Percentiles rank a stretch among this genome's conserved stretches.
These are phyloP conservation scores for Daphne laureola DNA, from an alignment of 441 rosid species.

Conservation along the genomic window DNA sequence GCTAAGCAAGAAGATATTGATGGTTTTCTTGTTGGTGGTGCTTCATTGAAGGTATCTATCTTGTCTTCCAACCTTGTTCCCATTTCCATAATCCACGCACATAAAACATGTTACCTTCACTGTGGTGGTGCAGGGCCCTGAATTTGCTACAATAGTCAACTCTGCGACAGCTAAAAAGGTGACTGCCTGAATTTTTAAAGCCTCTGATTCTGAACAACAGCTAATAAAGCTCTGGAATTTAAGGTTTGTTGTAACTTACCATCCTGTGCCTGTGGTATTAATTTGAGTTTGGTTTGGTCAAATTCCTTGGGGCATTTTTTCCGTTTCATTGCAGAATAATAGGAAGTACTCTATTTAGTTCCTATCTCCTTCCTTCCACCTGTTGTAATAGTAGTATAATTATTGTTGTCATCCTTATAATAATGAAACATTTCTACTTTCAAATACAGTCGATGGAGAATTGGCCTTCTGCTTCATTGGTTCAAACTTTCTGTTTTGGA, in stretches of 20 bases:
- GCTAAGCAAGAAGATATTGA: slow-evolving; percentile 94
- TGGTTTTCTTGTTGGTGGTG: slow-evolving; percentile 98
- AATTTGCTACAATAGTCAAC: slow-evolving; percentile 90
- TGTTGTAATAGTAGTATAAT: no score
- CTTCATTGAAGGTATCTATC: slow-evolving; percentile 85
- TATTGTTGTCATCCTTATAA: no score
- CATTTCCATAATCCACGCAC: background rate
- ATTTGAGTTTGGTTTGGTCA: slow-evolving; percentile 21
- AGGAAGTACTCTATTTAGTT: slow-evolving; percentile 3
- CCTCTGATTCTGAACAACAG: slow-evolving; percentile 5
- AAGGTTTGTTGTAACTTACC: slow-evolving; percentile 14
- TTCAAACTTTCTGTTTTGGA: no score
- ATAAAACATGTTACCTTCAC: background rate
- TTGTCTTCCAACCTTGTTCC: background rate
- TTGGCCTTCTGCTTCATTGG: background rate
- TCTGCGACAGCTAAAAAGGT: slow-evolving; percentile 56
- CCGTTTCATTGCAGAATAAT: background rate
- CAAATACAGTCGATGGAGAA: no score
- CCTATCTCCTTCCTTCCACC: background rate
- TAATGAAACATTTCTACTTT: no score
- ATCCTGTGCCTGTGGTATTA: slow-evolving; percentile 8
- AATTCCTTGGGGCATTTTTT: slow-evolving; percentile 7
- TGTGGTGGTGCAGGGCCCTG: slow-evolving; percentile 67
- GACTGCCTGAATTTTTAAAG: slow-evolving; percentile 41
- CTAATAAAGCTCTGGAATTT: slow-evolving; percentile 21